phyloP scores from a whole-genome alignment of 176 grass and related monocot species.

The Eleusine indica region DNA sequence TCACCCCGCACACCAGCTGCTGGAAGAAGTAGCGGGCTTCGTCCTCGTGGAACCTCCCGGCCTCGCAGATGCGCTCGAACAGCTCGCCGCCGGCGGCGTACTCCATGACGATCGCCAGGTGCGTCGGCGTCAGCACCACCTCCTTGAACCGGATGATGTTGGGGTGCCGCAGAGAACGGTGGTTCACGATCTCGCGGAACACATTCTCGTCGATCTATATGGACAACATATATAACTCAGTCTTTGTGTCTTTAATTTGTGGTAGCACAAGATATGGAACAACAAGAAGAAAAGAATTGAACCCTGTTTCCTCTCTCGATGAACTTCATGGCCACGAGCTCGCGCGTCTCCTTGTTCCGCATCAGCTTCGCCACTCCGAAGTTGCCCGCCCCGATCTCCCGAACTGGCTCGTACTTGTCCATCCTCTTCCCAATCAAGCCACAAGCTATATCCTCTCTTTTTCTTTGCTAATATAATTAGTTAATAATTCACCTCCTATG shows the following conservation, averaged over 20 bases:
- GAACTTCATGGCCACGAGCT: constrained; percentile 85
- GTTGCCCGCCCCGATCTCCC: constrained; percentile 84
- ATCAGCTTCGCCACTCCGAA: constrained; percentile 83
- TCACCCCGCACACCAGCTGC: constrained; percentile 87
- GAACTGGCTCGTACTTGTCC: constrained; percentile 77
- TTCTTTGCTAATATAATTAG: too few relatives aligned
- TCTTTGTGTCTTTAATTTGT: too few relatives aligned
- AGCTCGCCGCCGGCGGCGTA: constrained; percentile 94
- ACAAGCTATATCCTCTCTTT: background rate
- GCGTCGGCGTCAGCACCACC: constrained; percentile 82
- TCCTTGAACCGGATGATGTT: constrained; percentile 95
- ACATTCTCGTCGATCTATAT: constrained; percentile 88
- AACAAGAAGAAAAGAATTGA: background rate
- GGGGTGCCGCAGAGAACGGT: constrained; percentile 74
- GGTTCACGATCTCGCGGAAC: constrained; percentile 89
- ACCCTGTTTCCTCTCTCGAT: constrained; percentile 74
- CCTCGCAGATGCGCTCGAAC: constrained; percentile 95
- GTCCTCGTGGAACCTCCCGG: constrained; percentile 78
- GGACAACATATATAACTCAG: too few relatives aligned
- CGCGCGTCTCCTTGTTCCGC: constrained; percentile 59
- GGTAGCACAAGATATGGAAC: background rate
- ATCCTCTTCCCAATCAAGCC: constrained; percentile 23
- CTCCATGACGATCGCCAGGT: constrained; percentile 95
- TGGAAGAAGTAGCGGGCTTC: constrained; percentile 93
- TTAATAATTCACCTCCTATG: too few relatives aligned